Conservation (phyloP, 495 filamentous ascomycete species). For the Xylaria intraflava region DNA sequence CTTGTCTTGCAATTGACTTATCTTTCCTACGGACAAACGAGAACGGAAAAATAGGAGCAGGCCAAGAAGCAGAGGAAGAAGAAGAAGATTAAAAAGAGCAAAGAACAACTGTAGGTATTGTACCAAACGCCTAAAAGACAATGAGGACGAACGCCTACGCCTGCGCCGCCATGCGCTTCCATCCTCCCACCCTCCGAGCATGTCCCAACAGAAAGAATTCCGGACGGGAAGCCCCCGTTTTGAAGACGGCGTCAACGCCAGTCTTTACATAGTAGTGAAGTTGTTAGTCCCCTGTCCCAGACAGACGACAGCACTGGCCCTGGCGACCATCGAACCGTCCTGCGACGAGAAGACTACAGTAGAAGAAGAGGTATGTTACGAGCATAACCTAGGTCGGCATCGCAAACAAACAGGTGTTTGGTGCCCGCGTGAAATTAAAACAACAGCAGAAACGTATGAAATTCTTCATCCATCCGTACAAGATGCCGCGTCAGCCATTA, state of each 20-base stretch:
- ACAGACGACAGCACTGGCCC: background rate
- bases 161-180: slow-evolving; percentile 20
- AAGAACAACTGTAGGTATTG: background rate
- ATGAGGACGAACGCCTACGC: slow-evolving; percentile 18
- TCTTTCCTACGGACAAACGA: background rate
- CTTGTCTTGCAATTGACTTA: slow-evolving; percentile 4
- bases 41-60: background rate
- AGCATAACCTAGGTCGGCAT: background rate
- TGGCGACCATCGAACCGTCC: background rate
- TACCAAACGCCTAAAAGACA: background rate
- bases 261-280: background rate
- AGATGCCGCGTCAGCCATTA: slow-evolving; percentile 2
- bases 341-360: background rate
- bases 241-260: background rate
- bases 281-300: background rate
- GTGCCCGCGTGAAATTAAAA: too few relatives aligned
- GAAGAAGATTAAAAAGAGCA: background rate
- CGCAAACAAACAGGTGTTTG: background rate
- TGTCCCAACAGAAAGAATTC: slow-evolving; percentile 21
- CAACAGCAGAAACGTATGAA: background rate
- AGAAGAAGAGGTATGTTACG: background rate
- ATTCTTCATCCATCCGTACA: slow-evolving; percentile 11
- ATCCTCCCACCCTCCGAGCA: slow-evolving; percentile 19
- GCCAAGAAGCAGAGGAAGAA: too few relatives aligned
- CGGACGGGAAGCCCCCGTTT: background rate